Percentiles rank a stretch among this genome's conserved stretches.
Evolutionary conservation across 176 grass and related monocot species (phyloP).

Genomic region (Bothriochloa decipiens): DNA sequence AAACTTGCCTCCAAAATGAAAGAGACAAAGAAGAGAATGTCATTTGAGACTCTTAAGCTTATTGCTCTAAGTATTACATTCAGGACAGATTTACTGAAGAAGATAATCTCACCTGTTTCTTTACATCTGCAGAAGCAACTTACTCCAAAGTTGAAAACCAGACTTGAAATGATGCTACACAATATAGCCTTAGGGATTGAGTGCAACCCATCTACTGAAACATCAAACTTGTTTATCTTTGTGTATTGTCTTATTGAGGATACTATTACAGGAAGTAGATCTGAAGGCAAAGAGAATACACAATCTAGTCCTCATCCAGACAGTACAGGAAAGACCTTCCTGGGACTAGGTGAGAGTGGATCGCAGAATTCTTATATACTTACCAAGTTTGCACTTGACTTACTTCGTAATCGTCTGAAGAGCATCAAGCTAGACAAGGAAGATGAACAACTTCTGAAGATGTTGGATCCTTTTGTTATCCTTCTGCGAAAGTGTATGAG

Average conservation of each 20-base stretch:
- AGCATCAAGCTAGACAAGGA: constrained; percentile 74
- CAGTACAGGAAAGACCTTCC: constrained; percentile 49
- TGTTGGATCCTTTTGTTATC: constrained; percentile 89
- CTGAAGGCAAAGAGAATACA: constrained; percentile 47
- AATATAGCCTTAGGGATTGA: constrained; percentile 85
- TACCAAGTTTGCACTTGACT: constrained; percentile 74
- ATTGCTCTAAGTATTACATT: constrained; percentile 80
- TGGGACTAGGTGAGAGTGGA: constrained; percentile 17
- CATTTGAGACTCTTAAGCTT: constrained; percentile 83
- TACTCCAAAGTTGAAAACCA: constrained; percentile 72
- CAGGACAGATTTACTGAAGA: constrained; percentile 71
- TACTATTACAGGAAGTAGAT: constrained; percentile 42
- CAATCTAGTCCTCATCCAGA: constrained; percentile 32
- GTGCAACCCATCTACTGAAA: constrained; percentile 78
- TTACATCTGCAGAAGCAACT: constrained; percentile 69
- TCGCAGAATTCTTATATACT: constrained; percentile 73
- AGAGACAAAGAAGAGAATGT: constrained; percentile 95
- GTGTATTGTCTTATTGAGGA: constrained; percentile 79
- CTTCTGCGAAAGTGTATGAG: constrained; percentile 70
- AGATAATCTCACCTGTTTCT: constrained; percentile 75
- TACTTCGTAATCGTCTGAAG: constrained; percentile 78
- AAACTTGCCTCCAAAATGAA: constrained; percentile 99
- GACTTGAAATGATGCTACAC: constrained; percentile 76
- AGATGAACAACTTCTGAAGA: constrained; percentile 66
- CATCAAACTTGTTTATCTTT: constrained; percentile 72